Percentiles rank a stretch among this genome's conserved stretches.
Conservation (phyloP, 495 filamentous ascomycete genomes). For the Neurospora sp. region DNA sequence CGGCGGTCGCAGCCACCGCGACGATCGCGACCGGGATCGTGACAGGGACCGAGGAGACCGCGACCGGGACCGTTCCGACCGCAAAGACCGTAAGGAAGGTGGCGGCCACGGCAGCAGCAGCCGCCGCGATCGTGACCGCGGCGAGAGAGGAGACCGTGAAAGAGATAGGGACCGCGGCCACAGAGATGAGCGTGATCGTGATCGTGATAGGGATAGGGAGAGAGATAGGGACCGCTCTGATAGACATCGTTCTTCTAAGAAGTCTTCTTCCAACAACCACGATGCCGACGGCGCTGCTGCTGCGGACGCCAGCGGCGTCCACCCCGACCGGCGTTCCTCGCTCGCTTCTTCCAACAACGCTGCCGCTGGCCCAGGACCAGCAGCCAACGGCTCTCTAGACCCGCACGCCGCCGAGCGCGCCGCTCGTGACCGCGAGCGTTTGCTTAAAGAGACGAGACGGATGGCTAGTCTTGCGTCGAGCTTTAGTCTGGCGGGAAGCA, state of each 20-base stretch:
- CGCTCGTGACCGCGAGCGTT: slow-evolving; percentile 61
- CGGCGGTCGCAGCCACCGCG: slow-evolving; percentile 32
- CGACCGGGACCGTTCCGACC: slow-evolving; percentile 8
- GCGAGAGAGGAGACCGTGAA: slow-evolving; percentile 36
- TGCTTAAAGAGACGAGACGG: slow-evolving; percentile 69
- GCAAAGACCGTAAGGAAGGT: slow-evolving; percentile 20
- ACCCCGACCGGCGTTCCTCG: slow-evolving; percentile 24
- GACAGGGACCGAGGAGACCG: slow-evolving; percentile 31
- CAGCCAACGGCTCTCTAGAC: slow-evolving; percentile 33
- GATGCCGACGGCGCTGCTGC: slow-evolving; percentile 17
- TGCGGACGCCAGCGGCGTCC: slow-evolving; percentile 10
- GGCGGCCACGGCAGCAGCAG: slow-evolving; percentile 26
- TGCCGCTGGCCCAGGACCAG: slow-evolving; percentile 24
- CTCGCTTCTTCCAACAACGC: slow-evolving; percentile 22
- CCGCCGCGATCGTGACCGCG: slow-evolving; percentile 30
- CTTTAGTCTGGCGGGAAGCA: slow-evolving; percentile 27
- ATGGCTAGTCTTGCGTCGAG: slow-evolving; percentile 45
- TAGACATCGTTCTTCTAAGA: slow-evolving; percentile 21
- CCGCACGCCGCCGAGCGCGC: slow-evolving; percentile 70
- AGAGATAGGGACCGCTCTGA: slow-evolving; percentile 24
- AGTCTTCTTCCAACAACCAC: slow-evolving; percentile 30
- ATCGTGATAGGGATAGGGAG: slow-evolving; percentile 28
- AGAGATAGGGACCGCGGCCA: slow-evolving; percentile 36
- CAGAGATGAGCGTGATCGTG: slow-evolving; percentile 37
- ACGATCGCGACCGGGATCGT: slow-evolving; percentile 36